Conservation (phyloP, 495 filamentous ascomycete species). For the Evernia prunastri region DNA sequence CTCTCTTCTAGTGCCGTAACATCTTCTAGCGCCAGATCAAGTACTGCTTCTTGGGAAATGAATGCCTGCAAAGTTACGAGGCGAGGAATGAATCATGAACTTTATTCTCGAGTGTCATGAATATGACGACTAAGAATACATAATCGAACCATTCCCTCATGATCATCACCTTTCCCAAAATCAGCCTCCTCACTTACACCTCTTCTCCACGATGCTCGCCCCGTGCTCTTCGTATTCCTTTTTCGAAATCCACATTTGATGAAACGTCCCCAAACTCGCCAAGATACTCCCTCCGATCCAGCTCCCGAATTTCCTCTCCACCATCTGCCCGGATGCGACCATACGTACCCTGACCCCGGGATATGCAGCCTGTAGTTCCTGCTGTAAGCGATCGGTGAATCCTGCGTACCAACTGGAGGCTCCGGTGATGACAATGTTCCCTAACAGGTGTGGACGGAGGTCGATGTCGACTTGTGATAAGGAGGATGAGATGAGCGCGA, state of each 20-base stretch:
- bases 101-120: not conserved
- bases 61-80: not conserved
- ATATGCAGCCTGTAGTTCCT: constrained; percentile 70
- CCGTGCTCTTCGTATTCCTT: constrained; percentile 58
- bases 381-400: constrained; percentile 81
- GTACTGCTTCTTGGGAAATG: not conserved
- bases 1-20: not conserved
- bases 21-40: not conserved
- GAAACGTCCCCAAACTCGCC: constrained; percentile 94
- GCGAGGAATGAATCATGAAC: not conserved
- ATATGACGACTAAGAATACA: not conserved
- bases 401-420: constrained; percentile 77
- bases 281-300: constrained; percentile 98
- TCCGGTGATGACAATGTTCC: constrained; percentile 90
- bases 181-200: constrained; percentile 42
- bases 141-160: not conserved
- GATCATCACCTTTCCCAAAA: not conserved
- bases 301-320: constrained; percentile 79
- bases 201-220: constrained; percentile 54
- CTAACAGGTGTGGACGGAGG: constrained; percentile 70
- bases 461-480: constrained; percentile 80
- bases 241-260: constrained; percentile 95
- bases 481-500: constrained; percentile 68
- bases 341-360: constrained; percentile 79
- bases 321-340: constrained; percentile 73